Percentiles rank a stretch among this genome's conserved stretches.
These are phyloP conservation scores for Carallia brachiata DNA, from an alignment of 345 rosid species.

Conservation along the genomic window DNA sequence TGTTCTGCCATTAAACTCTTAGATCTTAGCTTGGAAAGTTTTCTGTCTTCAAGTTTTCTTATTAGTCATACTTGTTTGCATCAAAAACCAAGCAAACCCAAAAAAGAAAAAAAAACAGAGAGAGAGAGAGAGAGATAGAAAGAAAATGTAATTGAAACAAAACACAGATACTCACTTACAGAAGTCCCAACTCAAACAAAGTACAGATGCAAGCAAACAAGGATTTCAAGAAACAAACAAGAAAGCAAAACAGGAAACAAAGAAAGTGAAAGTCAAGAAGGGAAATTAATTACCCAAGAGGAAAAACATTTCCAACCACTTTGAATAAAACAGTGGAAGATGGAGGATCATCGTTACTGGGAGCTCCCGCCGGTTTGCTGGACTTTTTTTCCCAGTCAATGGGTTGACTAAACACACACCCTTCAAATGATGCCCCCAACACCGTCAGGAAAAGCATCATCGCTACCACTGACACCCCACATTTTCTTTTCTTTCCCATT, in stretches of 20 bases:
- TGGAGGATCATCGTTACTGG: background rate
- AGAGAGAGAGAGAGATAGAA: no score
- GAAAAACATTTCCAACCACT: constrained; percentile 76
- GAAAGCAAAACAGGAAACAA: background rate
- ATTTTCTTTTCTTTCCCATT: constrained; percentile 20
- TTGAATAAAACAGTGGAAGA: constrained; percentile 63
- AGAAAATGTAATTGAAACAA: no score
- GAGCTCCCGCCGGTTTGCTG: constrained; percentile 2
- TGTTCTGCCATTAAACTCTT: no score
- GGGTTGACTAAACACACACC: constrained; percentile 25
- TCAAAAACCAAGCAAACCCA: no score
- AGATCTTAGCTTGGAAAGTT: no score
- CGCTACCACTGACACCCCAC: background rate
- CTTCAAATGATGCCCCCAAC: constrained; percentile 19
- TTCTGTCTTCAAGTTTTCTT: no score
- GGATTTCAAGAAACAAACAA: background rate
- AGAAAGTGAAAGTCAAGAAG: constrained; percentile 2
- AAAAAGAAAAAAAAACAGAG: no score
- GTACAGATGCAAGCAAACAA: no score
- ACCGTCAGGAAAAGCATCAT: background rate
- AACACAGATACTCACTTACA: background rate
- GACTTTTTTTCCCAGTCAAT: constrained; percentile 18
- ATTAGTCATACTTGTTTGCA: no score
- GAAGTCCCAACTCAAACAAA: background rate
- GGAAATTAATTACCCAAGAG: constrained; percentile 58